Base-by-base conservation (phyloP, 2,329 filamentous ascomycete genomes). In the Karstenula rhodostoma region DNA sequence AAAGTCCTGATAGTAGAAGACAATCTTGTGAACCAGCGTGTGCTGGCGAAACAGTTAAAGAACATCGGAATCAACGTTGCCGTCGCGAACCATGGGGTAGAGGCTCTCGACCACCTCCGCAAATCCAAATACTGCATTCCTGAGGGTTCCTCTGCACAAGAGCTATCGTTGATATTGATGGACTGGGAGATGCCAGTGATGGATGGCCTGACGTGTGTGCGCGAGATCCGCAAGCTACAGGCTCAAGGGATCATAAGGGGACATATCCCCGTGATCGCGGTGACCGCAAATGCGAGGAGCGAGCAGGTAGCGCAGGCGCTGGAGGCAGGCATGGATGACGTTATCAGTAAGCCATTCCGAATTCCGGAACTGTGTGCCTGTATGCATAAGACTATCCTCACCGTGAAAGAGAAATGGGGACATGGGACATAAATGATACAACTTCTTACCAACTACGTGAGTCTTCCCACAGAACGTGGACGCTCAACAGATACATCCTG, bases 281-380 rank as follows among this genome's bases (percentile, higher is more conserved):
- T 77, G 1, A 78, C 75, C 7, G 75, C 75, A 2, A 78, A 78
- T 56, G 74, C 74, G 2, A 57, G 76, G n/a, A 58, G 62, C 44
- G 65, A 75, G 51, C 73, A 77, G 58, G 68, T 77, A 1, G 47
- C 68, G 2, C 62, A 44, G 10, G 72, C 74, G 0, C 60, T 75
- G 15, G 56, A 69, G 27, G 73, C 70, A 0, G 76, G 75, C 3
- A 77, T 77, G 74, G 74, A 77, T n/a, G 68, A 75, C 76, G 87
- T 93, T 46, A 90, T 94, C 37, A 89, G 89, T 1, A 94, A 94
- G 73, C 91, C 92, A 3, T 94, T 94, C 73, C 62, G 69, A 2
- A 69, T 76, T 25, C 61, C 61, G 1, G 73, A 75, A 49, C 52
- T 76, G 42, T 58, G 56, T n/a, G 56, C 56, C 35, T 51, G 47